phyloP scores from a whole-genome alignment of 768 basidiomycete genomes.

The Rhizopogon vesiculosus region DNA sequence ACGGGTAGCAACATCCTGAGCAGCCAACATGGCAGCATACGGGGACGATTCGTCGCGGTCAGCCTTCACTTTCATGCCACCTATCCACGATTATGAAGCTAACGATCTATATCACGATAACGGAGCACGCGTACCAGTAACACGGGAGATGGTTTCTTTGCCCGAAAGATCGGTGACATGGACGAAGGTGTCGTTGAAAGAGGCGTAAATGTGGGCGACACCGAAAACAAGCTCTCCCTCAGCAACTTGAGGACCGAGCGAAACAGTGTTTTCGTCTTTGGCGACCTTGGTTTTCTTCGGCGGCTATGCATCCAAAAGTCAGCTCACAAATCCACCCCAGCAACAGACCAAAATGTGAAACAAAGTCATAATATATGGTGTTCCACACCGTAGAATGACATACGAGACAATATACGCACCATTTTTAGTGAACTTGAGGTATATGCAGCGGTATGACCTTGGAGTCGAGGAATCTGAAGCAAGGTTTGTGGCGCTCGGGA shows the following conservation, averaged over 20 bases:
- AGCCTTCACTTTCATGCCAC: slow-evolving; percentile 99
- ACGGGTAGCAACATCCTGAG: slow-evolving; percentile 92
- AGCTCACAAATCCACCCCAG: slow-evolving; percentile 47
- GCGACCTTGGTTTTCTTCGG: slow-evolving; percentile 79
- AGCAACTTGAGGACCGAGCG: slow-evolving; percentile 92
- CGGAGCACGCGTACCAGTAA: slow-evolving; percentile 65
- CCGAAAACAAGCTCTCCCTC: slow-evolving; percentile 98
- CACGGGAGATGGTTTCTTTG: slow-evolving; percentile 98
- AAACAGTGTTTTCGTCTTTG: slow-evolving; percentile 80
- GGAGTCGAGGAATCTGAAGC: slow-evolving; percentile 12
- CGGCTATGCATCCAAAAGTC: slow-evolving; percentile 60
- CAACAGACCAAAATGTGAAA: slow-evolving; percentile 3
- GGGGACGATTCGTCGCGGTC: slow-evolving; percentile 99
- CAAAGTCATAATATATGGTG: not conserved
- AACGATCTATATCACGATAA: not conserved
- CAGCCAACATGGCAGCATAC: slow-evolving; percentile 96
- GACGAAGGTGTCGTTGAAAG: slow-evolving; percentile 99
- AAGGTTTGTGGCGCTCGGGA: not conserved
- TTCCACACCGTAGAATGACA: not conserved
- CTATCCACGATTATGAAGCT: slow-evolving; percentile 29
- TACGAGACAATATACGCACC: slow-evolving; percentile 25
- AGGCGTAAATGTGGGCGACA: slow-evolving; percentile 98
- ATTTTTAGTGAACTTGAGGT: slow-evolving; percentile 29
- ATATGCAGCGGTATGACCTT: slow-evolving; percentile 14
- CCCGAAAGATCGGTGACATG: slow-evolving; percentile 99